Percentiles rank a stretch among this genome's conserved stretches.
Evolutionary conservation across 805 yeast genomes (phyloP).

Genomic region (Torulaspora franciscae): DNA sequence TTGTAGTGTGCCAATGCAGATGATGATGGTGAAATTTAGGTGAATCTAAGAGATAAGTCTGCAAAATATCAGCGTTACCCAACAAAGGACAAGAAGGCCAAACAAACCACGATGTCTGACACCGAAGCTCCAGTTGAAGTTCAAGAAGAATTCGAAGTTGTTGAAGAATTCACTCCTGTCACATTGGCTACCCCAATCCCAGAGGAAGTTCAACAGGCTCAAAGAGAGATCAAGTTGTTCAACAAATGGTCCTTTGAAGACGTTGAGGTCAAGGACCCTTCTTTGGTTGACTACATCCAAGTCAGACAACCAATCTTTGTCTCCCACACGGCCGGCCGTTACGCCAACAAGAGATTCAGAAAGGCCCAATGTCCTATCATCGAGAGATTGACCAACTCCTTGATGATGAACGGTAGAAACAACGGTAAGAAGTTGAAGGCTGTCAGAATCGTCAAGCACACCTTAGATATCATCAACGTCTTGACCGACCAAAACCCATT

Average conservation of each 20-base stretch:
- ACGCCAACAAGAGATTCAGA: slow-evolving; percentile 99
- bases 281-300: slow-evolving; percentile 97
- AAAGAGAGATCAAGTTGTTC: slow-evolving; percentile 94
- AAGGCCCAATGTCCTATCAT: slow-evolving; percentile 99
- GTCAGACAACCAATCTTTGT: slow-evolving; percentile 96
- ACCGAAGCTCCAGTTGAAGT: slow-evolving; percentile 59
- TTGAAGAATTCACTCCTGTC: slow-evolving; percentile 67
- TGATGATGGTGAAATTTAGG: slow-evolving; percentile 3
- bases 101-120: slow-evolving; percentile 65
- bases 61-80: background rate
- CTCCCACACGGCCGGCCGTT: slow-evolving; percentile 99
- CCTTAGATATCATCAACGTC: slow-evolving; percentile 94
- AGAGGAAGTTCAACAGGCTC: slow-evolving; percentile 93
- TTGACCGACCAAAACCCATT: slow-evolving; percentile 99
- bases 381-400: slow-evolving; percentile 98
- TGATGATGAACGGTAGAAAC: slow-evolving; percentile 99
- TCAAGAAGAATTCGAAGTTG: slow-evolving; percentile 63
- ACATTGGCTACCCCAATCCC: slow-evolving; percentile 95
- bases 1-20: background rate
- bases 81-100: slow-evolving; percentile 13
- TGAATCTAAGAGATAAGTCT: slow-evolving; percentile 1
- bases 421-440: slow-evolving; percentile 99
- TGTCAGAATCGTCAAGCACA: slow-evolving; percentile 98
- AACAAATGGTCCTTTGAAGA: slow-evolving; percentile 99
- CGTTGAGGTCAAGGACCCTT: slow-evolving; percentile 95